phyloP scores from a whole-genome alignment of 192 early-diverging fungal genomes.

The Kickxella alabastrina region DNA sequence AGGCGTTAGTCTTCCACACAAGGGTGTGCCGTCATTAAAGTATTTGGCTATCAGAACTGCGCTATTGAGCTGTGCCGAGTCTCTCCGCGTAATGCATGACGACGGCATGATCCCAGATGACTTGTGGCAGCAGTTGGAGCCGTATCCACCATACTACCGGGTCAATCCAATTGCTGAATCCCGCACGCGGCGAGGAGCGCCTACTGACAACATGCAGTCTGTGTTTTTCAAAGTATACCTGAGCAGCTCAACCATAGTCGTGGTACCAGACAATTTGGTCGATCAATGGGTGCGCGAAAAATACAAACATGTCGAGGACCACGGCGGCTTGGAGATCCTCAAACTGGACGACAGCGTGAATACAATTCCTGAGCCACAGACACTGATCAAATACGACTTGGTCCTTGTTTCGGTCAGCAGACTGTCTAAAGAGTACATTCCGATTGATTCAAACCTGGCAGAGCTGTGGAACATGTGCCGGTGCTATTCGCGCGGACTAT shows the following conservation, averaged over 20 bases:
- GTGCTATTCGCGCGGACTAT: constrained; percentile 22
- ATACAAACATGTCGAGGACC: constrained; percentile 57
- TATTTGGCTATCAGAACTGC: constrained; percentile 47
- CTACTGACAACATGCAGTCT: constrained; percentile 2
- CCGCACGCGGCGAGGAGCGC: constrained; percentile 10
- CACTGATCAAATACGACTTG: constrained; percentile 61
- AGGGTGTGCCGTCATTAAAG: constrained; percentile 30
- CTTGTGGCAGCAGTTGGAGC: constrained; percentile 37
- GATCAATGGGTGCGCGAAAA: constrained; percentile 78
- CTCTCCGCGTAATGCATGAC: constrained; percentile 41
- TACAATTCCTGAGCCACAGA: constrained; percentile 50
- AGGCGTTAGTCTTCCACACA: no score
- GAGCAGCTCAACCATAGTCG: constrained; percentile 64
- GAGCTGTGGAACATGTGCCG: constrained; percentile 44
- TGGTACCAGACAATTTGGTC: constrained; percentile 73
- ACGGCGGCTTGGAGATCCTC: constrained; percentile 46
- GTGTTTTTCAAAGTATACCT: constrained; percentile 54
- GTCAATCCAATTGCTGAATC: constrained; percentile 31
- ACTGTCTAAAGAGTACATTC: constrained; percentile 60
- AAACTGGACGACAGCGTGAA: constrained; percentile 51
- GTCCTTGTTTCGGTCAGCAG: constrained; percentile 66
- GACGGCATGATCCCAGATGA: constrained; percentile 43
- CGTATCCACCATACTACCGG: constrained; percentile 57
- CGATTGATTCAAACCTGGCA: constrained; percentile 35
- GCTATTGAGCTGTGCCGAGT: constrained; percentile 48